phyloP scores from a whole-genome alignment of 225 moss, liverwort and hornwort species.

The Rhytidiadelphus loreus region DNA sequence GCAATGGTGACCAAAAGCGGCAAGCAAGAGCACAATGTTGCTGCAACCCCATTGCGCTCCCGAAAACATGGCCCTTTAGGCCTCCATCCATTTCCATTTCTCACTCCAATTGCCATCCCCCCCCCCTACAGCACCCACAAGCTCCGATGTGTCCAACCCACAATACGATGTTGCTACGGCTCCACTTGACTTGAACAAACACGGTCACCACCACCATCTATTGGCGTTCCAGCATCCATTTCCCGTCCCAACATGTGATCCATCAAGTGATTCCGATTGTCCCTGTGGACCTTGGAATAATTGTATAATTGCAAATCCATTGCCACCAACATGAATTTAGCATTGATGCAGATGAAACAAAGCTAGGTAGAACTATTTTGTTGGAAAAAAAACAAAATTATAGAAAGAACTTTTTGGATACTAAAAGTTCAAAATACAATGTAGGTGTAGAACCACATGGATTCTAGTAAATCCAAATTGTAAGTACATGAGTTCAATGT shows the following conservation, averaged over 20 bases:
- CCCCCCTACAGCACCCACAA: not conserved
- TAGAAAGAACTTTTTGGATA: not conserved
- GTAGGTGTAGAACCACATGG: not conserved
- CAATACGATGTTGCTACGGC: accelerated
- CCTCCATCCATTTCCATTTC: not conserved
- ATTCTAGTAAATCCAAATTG: not conserved
- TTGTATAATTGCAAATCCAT: not conserved
- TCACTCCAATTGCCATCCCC: not conserved
- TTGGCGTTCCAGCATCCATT: too few relatives aligned
- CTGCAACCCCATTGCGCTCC: not conserved
- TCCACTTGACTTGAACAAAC: not conserved
- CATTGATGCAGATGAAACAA: not conserved
- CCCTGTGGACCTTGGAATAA: not conserved
- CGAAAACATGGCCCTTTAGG: not conserved
- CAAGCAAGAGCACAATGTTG: not conserved
- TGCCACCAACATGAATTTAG: not conserved
- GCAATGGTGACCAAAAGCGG: not conserved
- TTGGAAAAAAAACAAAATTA: not conserved
- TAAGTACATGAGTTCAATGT: not conserved
- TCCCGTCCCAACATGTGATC: accelerated
- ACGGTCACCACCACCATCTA: too few relatives aligned
- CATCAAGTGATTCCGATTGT: not conserved
- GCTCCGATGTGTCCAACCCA: not conserved
- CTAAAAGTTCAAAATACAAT: not conserved
- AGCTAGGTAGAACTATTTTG: not conserved